Evolutionary conservation across 176 grass and related monocot species (phyloP), one percentile per base, ranked within the genome.

Genomic region (Carex scoparia): DNA sequence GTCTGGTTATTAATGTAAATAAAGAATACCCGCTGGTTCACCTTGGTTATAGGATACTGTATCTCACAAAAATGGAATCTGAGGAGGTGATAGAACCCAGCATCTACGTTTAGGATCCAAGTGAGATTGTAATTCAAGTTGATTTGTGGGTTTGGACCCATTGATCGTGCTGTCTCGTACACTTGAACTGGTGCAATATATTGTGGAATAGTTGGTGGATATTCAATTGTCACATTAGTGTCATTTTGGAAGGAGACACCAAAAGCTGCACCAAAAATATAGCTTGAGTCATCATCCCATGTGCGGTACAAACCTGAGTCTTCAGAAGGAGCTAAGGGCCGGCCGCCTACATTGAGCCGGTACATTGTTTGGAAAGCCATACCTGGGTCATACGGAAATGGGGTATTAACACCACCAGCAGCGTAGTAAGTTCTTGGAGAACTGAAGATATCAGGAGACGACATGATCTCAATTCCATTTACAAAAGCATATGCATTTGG

Each of bases 51-150:
- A 0, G 80, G 81, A 32, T 88, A 91, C 57, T 97, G 87, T 46
- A 90, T 94, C 89, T 97, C 94, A 4, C 94, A 97, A 80, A 97
- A 97, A 82, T 94, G 94, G 49, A 97, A 85, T 81, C 94, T 89
- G 2, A 97, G 37, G 3, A 97, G 84, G 81, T 97, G 92, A 19
- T 1, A 54, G 27, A 91, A 92, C 4, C 84, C 90, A 2, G 86
- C 90, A 80, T 97, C 94, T 16, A 97, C 56, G 0, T 53, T 38
- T 16, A 97, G 88, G 70, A 84, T 75, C 94, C 94, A 97, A 23
- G 94, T 92, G 30, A 97, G 94, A 62, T 97, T 97, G 82, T 91
- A 93, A 31, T 92, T 88, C 70, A 94, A 69, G 35, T 94, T 94
- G 78, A 94, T 9, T 15, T 78, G 27, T 61, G 88, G 18, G 31